A percentile compares a stretch with the other conserved stretches of the same genome.
Conservation (phyloP, 306 rosid genomes). For the Cicer yamashitae region DNA sequence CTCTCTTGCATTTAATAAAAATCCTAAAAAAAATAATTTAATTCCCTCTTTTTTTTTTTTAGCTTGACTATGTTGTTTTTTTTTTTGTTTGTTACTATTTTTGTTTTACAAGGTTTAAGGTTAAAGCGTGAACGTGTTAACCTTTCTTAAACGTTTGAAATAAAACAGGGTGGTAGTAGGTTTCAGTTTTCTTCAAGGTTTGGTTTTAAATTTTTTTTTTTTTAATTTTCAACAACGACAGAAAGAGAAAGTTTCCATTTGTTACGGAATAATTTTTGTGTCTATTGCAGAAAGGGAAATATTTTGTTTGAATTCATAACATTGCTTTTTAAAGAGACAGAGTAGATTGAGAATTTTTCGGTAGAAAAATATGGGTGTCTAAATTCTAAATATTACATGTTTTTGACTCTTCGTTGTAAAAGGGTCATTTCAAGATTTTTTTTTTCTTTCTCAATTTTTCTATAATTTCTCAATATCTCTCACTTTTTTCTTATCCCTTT, state of each 20-base stretch:
- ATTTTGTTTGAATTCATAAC: conserved; percentile 34
- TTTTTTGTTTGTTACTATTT: neutral
- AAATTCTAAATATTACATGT: conserved; percentile 52
- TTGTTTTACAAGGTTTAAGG: conserved; percentile 55
- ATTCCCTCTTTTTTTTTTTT: no score
- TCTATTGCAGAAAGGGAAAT: conserved; percentile 28
- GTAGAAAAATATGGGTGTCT: conserved; percentile 42
- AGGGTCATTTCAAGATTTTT: neutral
- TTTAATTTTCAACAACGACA: neutral
- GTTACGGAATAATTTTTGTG: conserved; percentile 35
- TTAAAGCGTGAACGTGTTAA: conserved; percentile 41
- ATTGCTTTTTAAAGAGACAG: conserved; percentile 44
- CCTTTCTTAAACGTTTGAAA: conserved; percentile 43
- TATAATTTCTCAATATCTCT: conserved; percentile 34
- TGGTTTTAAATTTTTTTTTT: conserved; percentile 24
- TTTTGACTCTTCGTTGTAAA: conserved; percentile 22
- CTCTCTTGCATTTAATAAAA: neutral
- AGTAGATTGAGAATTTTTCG: conserved; percentile 52
- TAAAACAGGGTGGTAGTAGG: conserved; percentile 19
- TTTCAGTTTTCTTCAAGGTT: conserved; percentile 69
- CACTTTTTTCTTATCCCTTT: no score
- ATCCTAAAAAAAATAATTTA: neutral
- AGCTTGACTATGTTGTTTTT: neutral
- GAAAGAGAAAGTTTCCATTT: conserved; percentile 17
- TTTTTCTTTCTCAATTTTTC: conserved; percentile 33